These are phyloP conservation scores for Yarrowia porcina DNA, from an alignment of 805 yeast species.

Conservation along the genomic window DNA sequence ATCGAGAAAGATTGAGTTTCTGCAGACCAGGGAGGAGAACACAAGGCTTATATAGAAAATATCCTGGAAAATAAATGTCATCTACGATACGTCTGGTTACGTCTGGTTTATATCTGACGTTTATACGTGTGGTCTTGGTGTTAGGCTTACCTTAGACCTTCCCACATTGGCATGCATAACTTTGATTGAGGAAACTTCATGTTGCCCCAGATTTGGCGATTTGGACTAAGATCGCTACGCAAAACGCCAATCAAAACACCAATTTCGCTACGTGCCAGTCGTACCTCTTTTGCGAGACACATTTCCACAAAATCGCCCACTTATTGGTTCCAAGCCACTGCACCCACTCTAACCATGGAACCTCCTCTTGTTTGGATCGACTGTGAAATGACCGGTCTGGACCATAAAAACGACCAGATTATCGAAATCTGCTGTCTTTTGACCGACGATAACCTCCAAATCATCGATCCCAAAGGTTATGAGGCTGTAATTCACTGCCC, in stretches of 20 bases:
- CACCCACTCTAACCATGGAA: too few relatives aligned
- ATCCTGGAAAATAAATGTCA: neutral
- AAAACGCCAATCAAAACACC: neutral
- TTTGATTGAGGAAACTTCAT: conserved; percentile 1
- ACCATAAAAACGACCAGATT: conserved; percentile 73
- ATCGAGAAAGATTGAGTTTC: neutral
- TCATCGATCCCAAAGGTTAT: conserved; percentile 68
- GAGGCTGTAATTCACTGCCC: conserved; percentile 78
- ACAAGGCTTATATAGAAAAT: too few relatives aligned
- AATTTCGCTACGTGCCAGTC: neutral
- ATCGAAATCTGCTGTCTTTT: conserved; percentile 89
- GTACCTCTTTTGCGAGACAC: too few relatives aligned
- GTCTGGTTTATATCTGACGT: too few relatives aligned
- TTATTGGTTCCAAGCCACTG: neutral
- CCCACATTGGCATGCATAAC: too few relatives aligned
- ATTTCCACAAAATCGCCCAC: neutral
- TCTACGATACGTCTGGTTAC: too few relatives aligned
- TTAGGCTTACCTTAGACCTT: too few relatives aligned
- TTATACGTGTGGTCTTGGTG: too few relatives aligned
- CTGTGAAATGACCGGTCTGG: conserved; percentile 97
- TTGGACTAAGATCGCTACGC: neutral
- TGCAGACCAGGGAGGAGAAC: neutral
- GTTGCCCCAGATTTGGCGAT: neutral
- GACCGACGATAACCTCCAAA: conserved; percentile 75
- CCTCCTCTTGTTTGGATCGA: conserved; percentile 74